Base-by-base conservation (phyloP, 805 yeast genomes). In the Sugiyamaella qingdaonensis region DNA sequence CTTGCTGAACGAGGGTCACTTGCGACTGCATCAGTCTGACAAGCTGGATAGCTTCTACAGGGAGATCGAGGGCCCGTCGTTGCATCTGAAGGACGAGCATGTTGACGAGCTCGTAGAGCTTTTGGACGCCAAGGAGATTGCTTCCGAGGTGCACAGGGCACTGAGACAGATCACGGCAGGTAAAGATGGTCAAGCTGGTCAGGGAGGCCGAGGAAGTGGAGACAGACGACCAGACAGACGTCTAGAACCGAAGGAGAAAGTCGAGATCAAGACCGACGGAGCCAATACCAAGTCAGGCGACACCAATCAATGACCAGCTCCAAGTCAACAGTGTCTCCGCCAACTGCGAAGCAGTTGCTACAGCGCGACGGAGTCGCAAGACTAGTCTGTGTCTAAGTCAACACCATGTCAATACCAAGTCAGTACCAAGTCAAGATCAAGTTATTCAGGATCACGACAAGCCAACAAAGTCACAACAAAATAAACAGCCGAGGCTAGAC, bases 1-100 rank as follows among this genome's bases (percentile, higher is more conserved):
- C 49, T 71, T 91, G 51, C 64, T 82, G n/a, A 73, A 75, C 27
- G 69, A 65, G 13, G 60, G 72, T 37, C 77, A 77, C 53, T 66
- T 80, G 27, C 60, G 59, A 29, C 56, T 36, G 43, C 47, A 55
- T 10, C 36, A 36, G 16, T 46, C 49, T 14, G 55, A 48, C 21
- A 19, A 54, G 14, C 51, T 39, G 62, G 53, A 61, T 47, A 43
- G 58, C 48, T 54, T 58, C 39, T 64, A 65, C 29, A 24, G 35
- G n/a, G 19, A 34, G 16, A 31, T 27, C 24, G 10, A 10, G 11
- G 24, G 49, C 10, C 55, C 53, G 37, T 14, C 33, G 2, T 31
- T 62, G 11, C 31, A 84, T 3, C 61, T 84, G 7, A 72, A 74
- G 52, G 74, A 76, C 14, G 74, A 69, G 2, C 71, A 75, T 1